Evolutionary conservation across 768 basidiomycete genomes (phyloP), one percentile per base, ranked within the genome.

Genomic region (Phlebiopsis flavidoalba): DNA sequence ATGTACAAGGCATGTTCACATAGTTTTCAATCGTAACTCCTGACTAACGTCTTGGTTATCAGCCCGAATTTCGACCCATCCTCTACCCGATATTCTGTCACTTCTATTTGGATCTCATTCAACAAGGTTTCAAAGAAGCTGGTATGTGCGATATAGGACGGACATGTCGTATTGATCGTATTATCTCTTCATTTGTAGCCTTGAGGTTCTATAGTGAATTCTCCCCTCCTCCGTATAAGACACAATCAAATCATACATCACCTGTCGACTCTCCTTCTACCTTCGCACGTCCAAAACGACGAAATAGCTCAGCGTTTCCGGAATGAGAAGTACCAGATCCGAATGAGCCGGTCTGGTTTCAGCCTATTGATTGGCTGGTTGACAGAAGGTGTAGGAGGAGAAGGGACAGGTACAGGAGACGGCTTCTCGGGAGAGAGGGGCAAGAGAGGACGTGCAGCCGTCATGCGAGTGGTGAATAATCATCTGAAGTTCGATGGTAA

Each of bases 41-140:
- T 65, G 60, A 50, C 43, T 51, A 19, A 43, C 12, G 8, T 59
- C 50, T 15, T 26, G 19, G 21, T 7, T 8, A 6, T 19, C 4
- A 98, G 91, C 93, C 93, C 58, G 95, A 99, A 73, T 90, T 99
- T 67, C 82, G 91, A 49, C 95, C 93, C 49, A 89, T 99, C 37
- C 75, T 97, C 15, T 97, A 95, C 70, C 97, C 97, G 2, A 91
- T 99, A 63, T 98, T 98, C 71, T 93, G 91, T 53, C 94, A 99
- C 74, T 98, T 98, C 71, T 98, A 96, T 72, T 80, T 99, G 33
- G 96, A 98, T 72, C 82, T 99, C 53, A 86, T 98, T 51, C 88
- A 94, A 66, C 86, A 88, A 54, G 94, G 93, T 10, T 93, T 91
- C 73, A 88, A 90, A 69, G 90, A 93, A 70, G 90, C 95, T 64